Conservation (phyloP, 2,329 filamentous ascomycete species). For the Aspergillus terreus region DNA sequence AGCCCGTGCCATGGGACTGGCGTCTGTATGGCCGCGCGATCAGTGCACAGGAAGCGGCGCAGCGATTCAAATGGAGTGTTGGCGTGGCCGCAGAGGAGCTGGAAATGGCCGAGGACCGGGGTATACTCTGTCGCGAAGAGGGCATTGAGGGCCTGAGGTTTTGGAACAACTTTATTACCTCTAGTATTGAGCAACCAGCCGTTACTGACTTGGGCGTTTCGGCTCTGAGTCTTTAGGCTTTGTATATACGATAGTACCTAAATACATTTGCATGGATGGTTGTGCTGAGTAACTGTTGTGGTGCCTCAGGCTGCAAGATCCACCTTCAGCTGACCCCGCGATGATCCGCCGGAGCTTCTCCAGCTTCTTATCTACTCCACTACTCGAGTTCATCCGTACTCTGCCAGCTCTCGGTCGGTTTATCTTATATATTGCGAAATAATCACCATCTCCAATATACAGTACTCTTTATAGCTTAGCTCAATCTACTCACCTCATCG, state of each 20-base stretch:
- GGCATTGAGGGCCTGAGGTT: slow-evolving; percentile 87
- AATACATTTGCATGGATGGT: not conserved
- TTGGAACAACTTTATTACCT: slow-evolving; percentile 70
- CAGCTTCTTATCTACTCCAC: not conserved
- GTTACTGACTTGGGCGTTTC: not conserved
- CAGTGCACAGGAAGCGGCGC: slow-evolving; percentile 83
- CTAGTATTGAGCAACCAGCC: not conserved
- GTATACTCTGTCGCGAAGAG: slow-evolving; percentile 83
- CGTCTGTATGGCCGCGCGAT: slow-evolving; percentile 74
- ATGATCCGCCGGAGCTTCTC: not conserved
- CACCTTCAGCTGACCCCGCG: not conserved
- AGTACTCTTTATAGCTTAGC: too few species aligned
- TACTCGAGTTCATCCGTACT: not conserved
- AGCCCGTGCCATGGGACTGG: slow-evolving; percentile 73
- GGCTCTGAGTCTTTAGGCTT: not conserved
- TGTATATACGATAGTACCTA: not conserved
- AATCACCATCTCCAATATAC: too few species aligned
- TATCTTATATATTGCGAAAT: too few species aligned
- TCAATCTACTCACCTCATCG: too few species aligned
- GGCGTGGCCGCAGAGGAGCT: slow-evolving; percentile 93
- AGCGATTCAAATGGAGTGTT: slow-evolving; percentile 93
- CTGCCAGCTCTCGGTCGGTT: too few species aligned
- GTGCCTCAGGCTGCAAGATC: not conserved
- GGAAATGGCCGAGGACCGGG: slow-evolving; percentile 93
- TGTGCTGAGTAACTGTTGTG: not conserved